phyloP scores from a whole-genome alignment of 805 yeast genomes.

The Metschnikowia noctiluminum region DNA sequence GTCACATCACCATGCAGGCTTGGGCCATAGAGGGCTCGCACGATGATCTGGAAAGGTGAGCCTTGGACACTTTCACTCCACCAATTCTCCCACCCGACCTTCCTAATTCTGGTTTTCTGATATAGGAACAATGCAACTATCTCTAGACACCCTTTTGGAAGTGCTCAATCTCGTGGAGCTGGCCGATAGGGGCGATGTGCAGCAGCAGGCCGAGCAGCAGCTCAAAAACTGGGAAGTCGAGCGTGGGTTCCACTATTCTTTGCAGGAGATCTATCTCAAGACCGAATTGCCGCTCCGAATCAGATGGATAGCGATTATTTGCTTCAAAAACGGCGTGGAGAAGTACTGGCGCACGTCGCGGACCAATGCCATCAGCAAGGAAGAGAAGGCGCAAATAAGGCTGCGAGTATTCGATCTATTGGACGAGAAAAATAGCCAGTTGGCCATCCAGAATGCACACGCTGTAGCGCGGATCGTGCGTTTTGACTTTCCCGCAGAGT shows the following conservation, averaged over 20 bases:
- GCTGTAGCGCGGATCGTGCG: conserved; percentile 76
- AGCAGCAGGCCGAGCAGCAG: conserved; percentile 65
- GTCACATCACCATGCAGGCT: no score
- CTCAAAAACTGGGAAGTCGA: conserved; percentile 65
- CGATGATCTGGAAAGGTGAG: no score
- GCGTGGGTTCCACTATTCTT: conserved; percentile 54
- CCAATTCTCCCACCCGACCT: background rate
- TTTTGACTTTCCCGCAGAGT: conserved; percentile 80
- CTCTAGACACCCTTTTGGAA: conserved; percentile 26
- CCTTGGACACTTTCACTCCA: background rate
- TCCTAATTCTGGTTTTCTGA: background rate
- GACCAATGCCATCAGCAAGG: conserved; percentile 46
- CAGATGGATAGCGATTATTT: conserved; percentile 85
- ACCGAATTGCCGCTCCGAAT: conserved; percentile 55
- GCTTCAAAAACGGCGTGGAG: conserved; percentile 84
- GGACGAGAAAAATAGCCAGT: conserved; percentile 68
- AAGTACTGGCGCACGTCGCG: conserved; percentile 78
- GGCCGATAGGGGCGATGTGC: conserved; percentile 47
- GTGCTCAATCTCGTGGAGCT: conserved; percentile 31
- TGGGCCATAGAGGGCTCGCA: no score
- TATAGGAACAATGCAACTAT: conserved; percentile 5
- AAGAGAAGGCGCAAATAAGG: conserved; percentile 68
- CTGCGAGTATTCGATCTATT: conserved; percentile 54
- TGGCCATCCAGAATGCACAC: conserved; percentile 81
- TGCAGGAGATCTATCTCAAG: conserved; percentile 62